Evolutionary conservation across 345 rosid species (phyloP), one percentile per base, ranked within the genome.

Genomic region (Limnanthes douglasii): DNA sequence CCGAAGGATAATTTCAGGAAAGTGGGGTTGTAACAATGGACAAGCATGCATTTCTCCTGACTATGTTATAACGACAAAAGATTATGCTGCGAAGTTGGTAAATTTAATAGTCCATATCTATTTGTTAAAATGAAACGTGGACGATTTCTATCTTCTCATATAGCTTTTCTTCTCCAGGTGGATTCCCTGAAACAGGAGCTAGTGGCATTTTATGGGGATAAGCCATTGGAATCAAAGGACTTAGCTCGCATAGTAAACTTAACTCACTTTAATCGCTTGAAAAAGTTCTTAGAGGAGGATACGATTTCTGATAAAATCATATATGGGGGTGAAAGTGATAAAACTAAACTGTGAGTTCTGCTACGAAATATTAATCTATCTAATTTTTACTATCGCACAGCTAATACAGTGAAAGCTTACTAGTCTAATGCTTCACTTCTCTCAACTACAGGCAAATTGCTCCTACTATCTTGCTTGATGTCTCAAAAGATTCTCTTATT

Each of bases 41-140:
- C 99, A 90, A 48, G 79, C 96, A 5, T 90, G 99, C 25, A 6
- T 90, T 43, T 70, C 99, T 46, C 72, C 99, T 15, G 99, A 90
- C 61, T 80, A 85, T 39, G 34, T 85, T 40, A 25, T 90, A 46
- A 78, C 94, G 3, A 78, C 88, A 17, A 85, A 75, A 56, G 78
- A 69, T 22, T 45, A 8, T 56, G 79, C 85, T 43, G 68, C 68
- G 21, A 70, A 78, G 57, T 17, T 90, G 88, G 99, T 90, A 73
- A 58, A 50, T 21, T 52, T 54, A 34, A 55, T 21, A 35, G 20
- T 41, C 8, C 11, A 21, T 50, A 30, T 18, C 18, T 41, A n/a
- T n/a, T n/a, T n/a, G n/a, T n/a, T n/a, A n/a, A n/a, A n/a, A n/a
- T n/a, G n/a, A n/a, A n/a, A n/a, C n/a, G n/a, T n/a, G n/a, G n/a